Evolutionary conservation across 225 moss, liverwort and hornwort genomes (phyloP).

Genomic region (Polytrichum formosum): DNA sequence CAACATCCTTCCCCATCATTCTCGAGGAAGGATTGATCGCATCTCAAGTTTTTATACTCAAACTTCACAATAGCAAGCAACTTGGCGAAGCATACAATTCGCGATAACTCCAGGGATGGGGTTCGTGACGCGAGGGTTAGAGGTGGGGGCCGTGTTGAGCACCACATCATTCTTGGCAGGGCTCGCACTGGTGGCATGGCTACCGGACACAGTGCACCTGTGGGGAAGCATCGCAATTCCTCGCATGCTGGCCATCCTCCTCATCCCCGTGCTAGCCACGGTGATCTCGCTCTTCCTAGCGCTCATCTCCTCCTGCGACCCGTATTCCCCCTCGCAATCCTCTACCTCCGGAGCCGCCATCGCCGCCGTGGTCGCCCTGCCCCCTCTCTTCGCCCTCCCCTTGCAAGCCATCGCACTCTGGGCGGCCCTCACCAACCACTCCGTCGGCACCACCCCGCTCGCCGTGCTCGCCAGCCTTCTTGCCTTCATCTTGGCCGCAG

Average conservation of each 20-base stretch:
- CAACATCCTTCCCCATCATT: no score
- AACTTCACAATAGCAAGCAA: no score
- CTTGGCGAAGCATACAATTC: neutral
- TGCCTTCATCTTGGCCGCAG: constrained; percentile 29
- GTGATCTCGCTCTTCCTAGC: constrained; percentile 40
- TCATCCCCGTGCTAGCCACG: constrained; percentile 38
- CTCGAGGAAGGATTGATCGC: no score
- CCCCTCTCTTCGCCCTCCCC: constrained; percentile 41
- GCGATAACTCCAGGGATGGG: constrained; percentile 8
- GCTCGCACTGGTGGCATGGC: constrained; percentile 29
- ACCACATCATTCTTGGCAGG: constrained; percentile 25
- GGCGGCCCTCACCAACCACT: constrained; percentile 27
- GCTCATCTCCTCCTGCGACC: constrained; percentile 59
- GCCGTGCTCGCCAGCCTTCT: constrained; percentile 45
- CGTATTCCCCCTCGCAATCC: constrained; percentile 46
- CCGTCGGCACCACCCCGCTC: constrained; percentile 36
- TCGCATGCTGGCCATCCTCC: constrained; percentile 39
- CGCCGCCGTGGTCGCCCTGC: constrained; percentile 49
- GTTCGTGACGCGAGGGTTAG: constrained; percentile 30
- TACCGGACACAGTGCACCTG: constrained; percentile 39
- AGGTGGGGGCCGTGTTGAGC: constrained; percentile 30
- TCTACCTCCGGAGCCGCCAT: constrained; percentile 45
- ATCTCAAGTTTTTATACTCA: no score
- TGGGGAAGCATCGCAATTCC: constrained; percentile 40
- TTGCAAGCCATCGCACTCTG: constrained; percentile 41